A percentile compares a stretch with the other conserved stretches of the same genome.
Conservation (phyloP, 1,284 basidiomycete genomes). For the Melampsora americana region DNA sequence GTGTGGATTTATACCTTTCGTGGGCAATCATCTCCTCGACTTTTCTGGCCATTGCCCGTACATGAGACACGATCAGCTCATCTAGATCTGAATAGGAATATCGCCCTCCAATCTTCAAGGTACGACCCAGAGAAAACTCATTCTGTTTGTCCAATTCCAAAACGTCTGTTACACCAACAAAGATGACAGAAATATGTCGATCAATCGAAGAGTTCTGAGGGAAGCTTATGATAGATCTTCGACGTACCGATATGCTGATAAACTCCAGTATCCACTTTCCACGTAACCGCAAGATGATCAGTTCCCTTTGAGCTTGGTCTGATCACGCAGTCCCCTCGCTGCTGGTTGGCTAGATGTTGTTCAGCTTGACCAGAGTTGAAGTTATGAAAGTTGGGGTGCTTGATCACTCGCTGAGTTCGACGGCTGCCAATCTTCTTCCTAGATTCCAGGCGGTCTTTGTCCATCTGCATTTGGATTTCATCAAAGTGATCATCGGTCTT, state of each 20-base stretch:
- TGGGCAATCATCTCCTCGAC: conserved; percentile 93
- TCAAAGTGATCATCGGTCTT: conserved; percentile 70
- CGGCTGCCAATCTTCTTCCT: conserved; percentile 78
- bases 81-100: conserved; percentile 92
- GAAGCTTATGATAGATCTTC: not conserved
- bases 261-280: conserved; percentile 96
- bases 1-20: conserved; percentile 88
- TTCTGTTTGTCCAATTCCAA: conserved; percentile 74
- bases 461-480: conserved; percentile 64
- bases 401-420: conserved; percentile 75
- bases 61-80: conserved; percentile 94
- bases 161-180: conserved; percentile 66
- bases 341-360: conserved; percentile 79
- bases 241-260: conserved; percentile 88
- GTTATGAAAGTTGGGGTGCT: conserved; percentile 98
- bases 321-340: conserved; percentile 91
- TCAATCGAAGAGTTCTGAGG: not conserved
- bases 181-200: conserved; percentile 20
- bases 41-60: conserved; percentile 87
- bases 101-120: conserved; percentile 71
- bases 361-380: conserved; percentile 90
- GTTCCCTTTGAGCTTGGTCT: conserved; percentile 90
- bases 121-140: conserved; percentile 63
- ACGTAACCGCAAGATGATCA: conserved; percentile 94
- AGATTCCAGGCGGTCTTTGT: conserved; percentile 68